Conservation (phyloP, 306 rosid species). For the Erythrophleum fordii region DNA sequence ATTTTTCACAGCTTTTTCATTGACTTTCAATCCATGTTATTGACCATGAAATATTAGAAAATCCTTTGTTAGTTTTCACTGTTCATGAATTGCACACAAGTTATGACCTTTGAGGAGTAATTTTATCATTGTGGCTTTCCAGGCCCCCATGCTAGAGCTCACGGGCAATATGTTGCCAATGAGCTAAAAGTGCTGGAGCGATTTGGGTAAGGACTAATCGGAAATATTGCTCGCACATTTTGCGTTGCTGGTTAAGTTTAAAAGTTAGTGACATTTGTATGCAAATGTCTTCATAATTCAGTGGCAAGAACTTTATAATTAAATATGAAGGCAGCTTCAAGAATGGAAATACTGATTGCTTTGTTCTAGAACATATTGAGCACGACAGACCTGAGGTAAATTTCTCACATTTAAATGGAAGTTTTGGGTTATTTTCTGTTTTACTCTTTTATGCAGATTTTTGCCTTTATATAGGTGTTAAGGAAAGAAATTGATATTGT, state of each 20-base stretch:
- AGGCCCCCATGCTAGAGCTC: constrained; percentile 61
- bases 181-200: constrained; percentile 59
- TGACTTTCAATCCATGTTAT: neutral
- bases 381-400: constrained; percentile 81
- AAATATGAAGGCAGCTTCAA: constrained; percentile 54
- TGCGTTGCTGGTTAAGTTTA: neutral
- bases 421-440: neutral
- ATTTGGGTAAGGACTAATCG: constrained; percentile 49
- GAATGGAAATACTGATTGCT: constrained; percentile 50
- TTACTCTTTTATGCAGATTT: constrained; percentile 22
- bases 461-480: constrained; percentile 46
- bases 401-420: neutral
- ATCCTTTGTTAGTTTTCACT: neutral
- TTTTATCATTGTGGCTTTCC: constrained; percentile 19
- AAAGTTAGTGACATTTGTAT: constrained; percentile 3
- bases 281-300: constrained; percentile 36
- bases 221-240: neutral
- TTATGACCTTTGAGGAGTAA: neutral
- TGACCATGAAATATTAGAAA: neutral
- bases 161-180: constrained; percentile 47
- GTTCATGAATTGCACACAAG: neutral
- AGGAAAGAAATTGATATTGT: constrained; percentile 58
- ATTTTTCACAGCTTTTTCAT: neutral
- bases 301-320: constrained; percentile 57
- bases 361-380: constrained; percentile 63